Percentiles rank a stretch among this genome's conserved stretches.
These are phyloP conservation scores for Debaryomycetaceae sp. DNA, from an alignment of 1,139 yeast genomes.

Conservation along the genomic window DNA sequence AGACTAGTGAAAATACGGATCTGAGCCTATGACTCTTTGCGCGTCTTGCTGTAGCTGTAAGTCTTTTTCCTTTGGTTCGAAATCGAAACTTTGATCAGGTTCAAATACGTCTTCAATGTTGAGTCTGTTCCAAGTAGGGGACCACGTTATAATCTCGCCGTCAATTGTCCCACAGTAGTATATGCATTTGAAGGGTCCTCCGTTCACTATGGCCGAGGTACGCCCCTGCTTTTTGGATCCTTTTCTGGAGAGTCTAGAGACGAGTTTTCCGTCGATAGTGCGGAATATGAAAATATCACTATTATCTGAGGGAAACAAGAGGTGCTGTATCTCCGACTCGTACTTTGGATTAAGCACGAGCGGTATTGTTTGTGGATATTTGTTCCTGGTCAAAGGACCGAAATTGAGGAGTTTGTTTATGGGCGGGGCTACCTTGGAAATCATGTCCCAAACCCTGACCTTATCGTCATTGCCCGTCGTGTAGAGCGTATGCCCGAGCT, in stretches of 20 bases:
- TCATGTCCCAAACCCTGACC: constrained; percentile 70
- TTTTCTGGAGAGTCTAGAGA: constrained; percentile 44
- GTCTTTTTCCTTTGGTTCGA: not conserved
- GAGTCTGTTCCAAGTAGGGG: constrained; percentile 29
- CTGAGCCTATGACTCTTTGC: constrained; percentile 1
- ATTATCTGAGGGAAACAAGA: constrained; percentile 73
- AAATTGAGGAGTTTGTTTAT: constrained; percentile 66
- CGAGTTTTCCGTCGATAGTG: constrained; percentile 60
- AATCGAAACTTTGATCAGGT: not conserved
- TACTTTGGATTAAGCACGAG: constrained; percentile 39
- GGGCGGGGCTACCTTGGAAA: constrained; percentile 41
- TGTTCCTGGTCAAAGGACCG: constrained; percentile 75
- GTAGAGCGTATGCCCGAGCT: constrained; percentile 53
- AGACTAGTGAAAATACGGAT: constrained; percentile 3
- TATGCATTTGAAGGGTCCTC: constrained; percentile 40
- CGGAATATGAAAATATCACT: constrained; percentile 72
- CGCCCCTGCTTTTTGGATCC: constrained; percentile 35
- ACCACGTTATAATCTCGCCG: constrained; percentile 55
- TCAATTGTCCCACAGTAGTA: constrained; percentile 56
- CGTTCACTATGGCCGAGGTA: constrained; percentile 49
- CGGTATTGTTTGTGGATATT: constrained; percentile 48
- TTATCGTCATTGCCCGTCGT: constrained; percentile 77
- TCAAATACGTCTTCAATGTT: constrained; percentile 12
- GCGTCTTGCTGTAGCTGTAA: constrained; percentile 3
- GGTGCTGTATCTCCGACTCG: constrained; percentile 52